These are phyloP conservation scores for Fusarium nisikadoi DNA, from an alignment of 2,329 filamentous ascomycete genomes.

Conservation along the genomic window DNA sequence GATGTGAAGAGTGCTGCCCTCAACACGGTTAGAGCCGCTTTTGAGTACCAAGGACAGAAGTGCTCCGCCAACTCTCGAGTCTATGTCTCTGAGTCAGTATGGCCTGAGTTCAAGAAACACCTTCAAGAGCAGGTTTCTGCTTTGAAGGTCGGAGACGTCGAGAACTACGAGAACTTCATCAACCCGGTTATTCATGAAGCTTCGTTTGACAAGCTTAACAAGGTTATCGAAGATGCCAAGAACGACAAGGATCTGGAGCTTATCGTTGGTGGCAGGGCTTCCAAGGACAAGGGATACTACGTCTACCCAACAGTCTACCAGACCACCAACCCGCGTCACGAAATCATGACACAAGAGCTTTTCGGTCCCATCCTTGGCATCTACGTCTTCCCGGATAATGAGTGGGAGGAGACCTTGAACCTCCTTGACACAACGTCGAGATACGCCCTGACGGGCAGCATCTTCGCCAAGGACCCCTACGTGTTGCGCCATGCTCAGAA, in stretches of 20 bases:
- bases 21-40: slow-evolving; percentile 26
- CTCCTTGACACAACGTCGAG: slow-evolving; percentile 31
- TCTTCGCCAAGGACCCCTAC: slow-evolving; percentile 73
- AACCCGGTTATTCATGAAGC: slow-evolving; percentile 61
- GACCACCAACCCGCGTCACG: slow-evolving; percentile 54
- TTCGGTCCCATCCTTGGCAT: slow-evolving; percentile 60
- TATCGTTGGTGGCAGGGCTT: slow-evolving; percentile 57
- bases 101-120: slow-evolving; percentile 39
- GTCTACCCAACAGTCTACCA: slow-evolving; percentile 60
- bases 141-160: slow-evolving; percentile 51
- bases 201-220: slow-evolving; percentile 53
- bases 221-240: slow-evolving; percentile 58
- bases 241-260: slow-evolving; percentile 54
- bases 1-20: slow-evolving; percentile 31
- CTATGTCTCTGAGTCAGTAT: slow-evolving; percentile 42
- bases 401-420: slow-evolving; percentile 33
- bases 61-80: slow-evolving; percentile 32
- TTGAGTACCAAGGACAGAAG: slow-evolving; percentile 37
- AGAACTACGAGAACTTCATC: slow-evolving; percentile 53
- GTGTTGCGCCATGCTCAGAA: slow-evolving; percentile 73
- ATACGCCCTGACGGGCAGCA: slow-evolving; percentile 68
- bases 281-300: slow-evolving; percentile 56
- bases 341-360: slow-evolving; percentile 58
- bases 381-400: slow-evolving; percentile 59
- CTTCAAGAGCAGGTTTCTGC: slow-evolving; percentile 52